Evolutionary conservation across 768 basidiomycete species (phyloP).

Genomic region (Lactifluus hygrophoroides): DNA sequence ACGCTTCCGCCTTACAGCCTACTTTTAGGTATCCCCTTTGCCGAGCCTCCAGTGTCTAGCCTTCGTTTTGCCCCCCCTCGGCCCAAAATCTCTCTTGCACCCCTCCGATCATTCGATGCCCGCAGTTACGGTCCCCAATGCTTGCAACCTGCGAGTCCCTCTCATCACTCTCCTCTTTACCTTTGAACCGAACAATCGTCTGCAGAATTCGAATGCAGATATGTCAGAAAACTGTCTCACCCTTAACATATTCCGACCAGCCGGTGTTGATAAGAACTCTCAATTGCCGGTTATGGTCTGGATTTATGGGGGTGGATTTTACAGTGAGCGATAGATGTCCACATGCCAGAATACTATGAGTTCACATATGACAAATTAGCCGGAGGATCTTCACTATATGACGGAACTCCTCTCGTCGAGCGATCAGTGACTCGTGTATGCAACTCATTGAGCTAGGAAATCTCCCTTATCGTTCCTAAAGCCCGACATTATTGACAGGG

Average conservation of each 20-base stretch:
- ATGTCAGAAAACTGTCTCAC: constrained; percentile 41
- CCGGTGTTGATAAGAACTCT: constrained; percentile 22
- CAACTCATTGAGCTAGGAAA: background rate
- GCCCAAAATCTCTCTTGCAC: constrained; percentile 17
- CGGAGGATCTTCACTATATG: background rate
- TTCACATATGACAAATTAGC: background rate
- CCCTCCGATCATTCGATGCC: constrained; percentile 25
- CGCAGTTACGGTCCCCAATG: constrained; percentile 26
- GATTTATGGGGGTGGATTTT: constrained; percentile 37
- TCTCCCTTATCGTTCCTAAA: background rate
- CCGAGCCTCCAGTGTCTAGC: constrained; percentile 30
- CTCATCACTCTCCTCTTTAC: background rate
- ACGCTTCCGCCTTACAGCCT: background rate
- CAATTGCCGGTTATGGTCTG: constrained; percentile 38
- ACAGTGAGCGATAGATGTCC: background rate
- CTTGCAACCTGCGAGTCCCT: constrained; percentile 22
- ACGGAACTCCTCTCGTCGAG: background rate
- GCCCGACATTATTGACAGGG: background rate
- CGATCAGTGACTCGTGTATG: constrained; percentile 16
- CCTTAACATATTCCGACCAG: constrained; percentile 39
- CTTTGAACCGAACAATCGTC: background rate
- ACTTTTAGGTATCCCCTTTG: constrained; percentile 29
- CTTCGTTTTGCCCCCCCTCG: constrained; percentile 27
- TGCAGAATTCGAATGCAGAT: background rate
- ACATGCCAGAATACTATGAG: background rate